Evolutionary conservation across 2,329 filamentous ascomycete species (phyloP), one percentile per base, ranked within the genome.

Genomic region (Metarhizium robertsii): DNA sequence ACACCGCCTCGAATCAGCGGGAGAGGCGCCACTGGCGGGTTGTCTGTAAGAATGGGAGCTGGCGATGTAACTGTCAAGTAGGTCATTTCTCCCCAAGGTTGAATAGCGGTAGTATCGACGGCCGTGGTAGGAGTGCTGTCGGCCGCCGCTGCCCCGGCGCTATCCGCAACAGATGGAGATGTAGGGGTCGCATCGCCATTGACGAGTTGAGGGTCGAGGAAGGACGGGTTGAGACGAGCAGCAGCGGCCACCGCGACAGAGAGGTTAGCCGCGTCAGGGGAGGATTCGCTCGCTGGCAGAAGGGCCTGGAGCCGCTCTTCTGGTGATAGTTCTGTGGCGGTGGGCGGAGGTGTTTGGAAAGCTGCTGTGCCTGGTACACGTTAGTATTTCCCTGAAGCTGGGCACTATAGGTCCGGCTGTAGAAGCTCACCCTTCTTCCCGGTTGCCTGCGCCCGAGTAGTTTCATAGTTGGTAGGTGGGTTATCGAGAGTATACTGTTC

Each of bases 401-500:
- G 61, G 58, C 47, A 58, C 50, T 6, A 48, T 3, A 25, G 32
- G 18, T 16, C 11, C n/a, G 16, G 2, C 32, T 36, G 2, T 36
- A 5, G 6, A 52, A n/a, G 10, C 53, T 52, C 42, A 69, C 70
- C 60, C 57, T 61, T 65, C 34, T 59, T 65, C 7, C 53, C 50
- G 34, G 59, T 61, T 49, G 56, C 60, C 20, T 64, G 64, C 13
- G 62, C 47, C 34, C 64, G 63, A 50, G 57, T 46, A 6, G 42
- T 62, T 45, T 80, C 79, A 49, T 80, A 79, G 64, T 69, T 75
- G 16, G 74, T 62, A 1, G 80, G 77, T 1, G 79, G 77, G 53
- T 83, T 79, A 25, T 84, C 80, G 4, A 82, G 64, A 2, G 79
- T 79, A 62, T 79, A 83, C 47, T 83, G 79, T 50, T 84, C 81